These are phyloP conservation scores for Ramalina peruviana DNA, from an alignment of 495 filamentous ascomycete genomes.

Conservation along the genomic window DNA sequence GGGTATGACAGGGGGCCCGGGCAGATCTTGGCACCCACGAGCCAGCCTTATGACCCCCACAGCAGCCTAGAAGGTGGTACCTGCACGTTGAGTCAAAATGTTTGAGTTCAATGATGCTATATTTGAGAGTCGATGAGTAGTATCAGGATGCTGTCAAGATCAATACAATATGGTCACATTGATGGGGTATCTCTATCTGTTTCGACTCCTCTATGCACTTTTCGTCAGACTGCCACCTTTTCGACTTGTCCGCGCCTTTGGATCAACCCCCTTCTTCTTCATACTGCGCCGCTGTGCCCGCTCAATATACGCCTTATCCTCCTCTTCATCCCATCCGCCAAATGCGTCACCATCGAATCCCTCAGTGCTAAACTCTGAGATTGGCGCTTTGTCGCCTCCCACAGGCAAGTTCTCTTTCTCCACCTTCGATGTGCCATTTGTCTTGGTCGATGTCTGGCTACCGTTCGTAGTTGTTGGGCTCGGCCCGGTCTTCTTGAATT, in stretches of 20 bases:
- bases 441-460: constrained; percentile 17
- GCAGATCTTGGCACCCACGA: background rate
- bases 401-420: constrained; percentile 16
- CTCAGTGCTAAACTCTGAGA: constrained; percentile 28
- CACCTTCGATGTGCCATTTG: constrained; percentile 15
- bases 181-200: background rate
- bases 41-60: background rate
- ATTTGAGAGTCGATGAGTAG: too few species aligned
- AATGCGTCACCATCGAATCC: constrained; percentile 33
- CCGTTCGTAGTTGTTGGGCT: constrained; percentile 34
- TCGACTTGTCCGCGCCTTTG: constrained; percentile 29
- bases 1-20: background rate
- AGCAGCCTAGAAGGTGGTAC: background rate
- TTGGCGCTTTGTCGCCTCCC: constrained; percentile 32
- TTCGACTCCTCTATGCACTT: too few species aligned
- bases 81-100: too few species aligned
- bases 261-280: constrained; percentile 53
- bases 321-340: constrained; percentile 50
- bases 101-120: too few species aligned
- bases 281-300: constrained; percentile 42
- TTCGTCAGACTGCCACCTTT: background rate
- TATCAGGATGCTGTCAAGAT: too few species aligned
- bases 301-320: constrained; percentile 44
- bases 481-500: constrained; percentile 83
- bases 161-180: background rate